phyloP scores from a whole-genome alignment of 768 basidiomycete species.

The Floccularia luteovirens region DNA sequence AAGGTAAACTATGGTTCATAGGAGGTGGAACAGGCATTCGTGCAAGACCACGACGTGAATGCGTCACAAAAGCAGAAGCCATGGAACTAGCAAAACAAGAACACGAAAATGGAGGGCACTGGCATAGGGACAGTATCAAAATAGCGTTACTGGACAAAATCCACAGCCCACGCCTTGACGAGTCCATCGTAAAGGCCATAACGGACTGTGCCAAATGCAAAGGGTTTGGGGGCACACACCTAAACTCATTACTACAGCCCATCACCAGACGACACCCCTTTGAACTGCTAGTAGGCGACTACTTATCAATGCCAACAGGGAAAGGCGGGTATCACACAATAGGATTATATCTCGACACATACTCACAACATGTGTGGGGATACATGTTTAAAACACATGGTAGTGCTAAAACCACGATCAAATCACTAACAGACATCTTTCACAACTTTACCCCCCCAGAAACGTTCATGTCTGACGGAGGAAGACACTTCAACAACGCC shows the following conservation, averaged over 20 bases:
- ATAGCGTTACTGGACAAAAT: constrained; percentile 16
- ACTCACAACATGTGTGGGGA: constrained; percentile 20
- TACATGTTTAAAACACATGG: constrained; percentile 17
- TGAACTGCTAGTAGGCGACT: constrained; percentile 26
- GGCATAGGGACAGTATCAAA: constrained; percentile 23
- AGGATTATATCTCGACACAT: constrained; percentile 21
- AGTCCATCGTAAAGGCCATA: constrained; percentile 14
- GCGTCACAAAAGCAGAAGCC: constrained; percentile 18
- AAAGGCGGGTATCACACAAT: constrained; percentile 21
- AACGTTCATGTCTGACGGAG: constrained; percentile 28
- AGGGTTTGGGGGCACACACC: constrained; percentile 19
- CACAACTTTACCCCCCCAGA: constrained; percentile 15
- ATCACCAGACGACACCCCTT: constrained; percentile 27
- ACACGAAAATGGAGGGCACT: constrained; percentile 21
- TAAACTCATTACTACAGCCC: constrained; percentile 25
- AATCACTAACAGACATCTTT: constrained; percentile 13
- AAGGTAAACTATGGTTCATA: constrained; percentile 17
- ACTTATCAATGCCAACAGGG: constrained; percentile 23
- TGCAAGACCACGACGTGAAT: constrained; percentile 15
- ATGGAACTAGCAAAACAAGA: constrained; percentile 10
- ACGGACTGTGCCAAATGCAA: constrained; percentile 18
- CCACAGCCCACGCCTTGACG: constrained; percentile 18
- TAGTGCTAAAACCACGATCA: constrained; percentile 16
- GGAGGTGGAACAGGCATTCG: constrained; percentile 8
- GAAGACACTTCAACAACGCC: constrained; percentile 24